A percentile compares a stretch with the other conserved stretches of the same genome.
These are phyloP conservation scores for Escallonia herrerae DNA, from an alignment of 129 eudicot genomes.

Conservation along the genomic window DNA sequence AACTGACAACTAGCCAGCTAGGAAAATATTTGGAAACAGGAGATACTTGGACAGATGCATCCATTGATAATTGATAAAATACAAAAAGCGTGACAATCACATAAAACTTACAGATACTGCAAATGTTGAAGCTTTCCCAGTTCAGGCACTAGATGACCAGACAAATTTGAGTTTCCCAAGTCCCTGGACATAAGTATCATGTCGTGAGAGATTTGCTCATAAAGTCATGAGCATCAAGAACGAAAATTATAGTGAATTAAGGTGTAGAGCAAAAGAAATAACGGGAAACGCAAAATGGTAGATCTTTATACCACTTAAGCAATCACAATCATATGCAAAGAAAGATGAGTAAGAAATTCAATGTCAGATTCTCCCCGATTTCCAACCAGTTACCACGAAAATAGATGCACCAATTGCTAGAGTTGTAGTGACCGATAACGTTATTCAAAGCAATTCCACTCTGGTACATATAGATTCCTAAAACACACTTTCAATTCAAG, in stretches of 20 bases:
- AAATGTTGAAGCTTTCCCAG: conserved; percentile 88
- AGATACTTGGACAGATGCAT: background rate
- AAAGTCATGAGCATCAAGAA: background rate
- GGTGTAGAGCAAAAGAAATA: background rate
- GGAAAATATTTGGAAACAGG: background rate
- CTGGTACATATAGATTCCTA: too few species aligned
- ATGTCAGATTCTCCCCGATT: too few species aligned
- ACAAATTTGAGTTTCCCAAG: conserved; percentile 87
- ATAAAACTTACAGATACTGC: conserved; percentile 78
- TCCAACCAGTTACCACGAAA: too few species aligned
- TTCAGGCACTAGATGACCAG: conserved; percentile 86
- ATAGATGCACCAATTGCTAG: too few species aligned
- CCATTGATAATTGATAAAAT: background rate
- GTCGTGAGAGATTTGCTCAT: background rate
- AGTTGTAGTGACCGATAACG: too few species aligned
- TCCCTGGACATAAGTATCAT: conserved; percentile 46
- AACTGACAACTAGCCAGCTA: background rate
- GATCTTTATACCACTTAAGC: background rate
- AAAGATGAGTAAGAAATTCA: too few species aligned
- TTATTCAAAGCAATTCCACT: too few species aligned
- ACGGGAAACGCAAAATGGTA: background rate
- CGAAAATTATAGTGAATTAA: background rate
- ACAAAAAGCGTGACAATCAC: background rate
- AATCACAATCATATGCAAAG: too few species aligned
- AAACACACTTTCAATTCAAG: too few species aligned